Percentiles rank a stretch among this genome's conserved stretches.
Conservation (phyloP, 306 rosid genomes). For the Cajanus cajan region DNA sequence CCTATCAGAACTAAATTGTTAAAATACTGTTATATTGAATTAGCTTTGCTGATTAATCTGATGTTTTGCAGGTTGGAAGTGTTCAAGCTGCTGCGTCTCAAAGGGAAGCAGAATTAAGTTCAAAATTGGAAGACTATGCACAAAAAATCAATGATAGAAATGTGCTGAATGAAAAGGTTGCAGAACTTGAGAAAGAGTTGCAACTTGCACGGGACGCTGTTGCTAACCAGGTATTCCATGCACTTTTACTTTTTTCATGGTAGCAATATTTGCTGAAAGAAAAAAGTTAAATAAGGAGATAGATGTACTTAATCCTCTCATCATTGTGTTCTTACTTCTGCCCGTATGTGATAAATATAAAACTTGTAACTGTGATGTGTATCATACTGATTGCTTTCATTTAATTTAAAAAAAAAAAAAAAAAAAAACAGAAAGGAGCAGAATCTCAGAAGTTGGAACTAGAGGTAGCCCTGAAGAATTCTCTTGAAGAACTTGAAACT, state of each 20-base stretch:
- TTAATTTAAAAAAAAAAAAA: background rate
- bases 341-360: background rate
- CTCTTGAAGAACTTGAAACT: conserved; percentile 69
- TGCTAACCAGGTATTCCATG: conserved; percentile 55
- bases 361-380: background rate
- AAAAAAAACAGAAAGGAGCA: conserved; percentile 58
- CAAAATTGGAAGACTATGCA: conserved; percentile 63
- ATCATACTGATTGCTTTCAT: background rate
- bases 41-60: conserved; percentile 23
- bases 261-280: background rate
- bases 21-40: background rate
- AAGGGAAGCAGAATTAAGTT: conserved; percentile 61
- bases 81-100: conserved; percentile 53
- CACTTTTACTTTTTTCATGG: background rate
- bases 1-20: background rate
- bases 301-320: background rate
- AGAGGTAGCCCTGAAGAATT: conserved; percentile 56
- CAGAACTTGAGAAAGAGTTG: conserved; percentile 68
- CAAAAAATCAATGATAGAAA: conserved; percentile 48
- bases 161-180: conserved; percentile 56
- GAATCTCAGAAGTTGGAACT: conserved; percentile 55
- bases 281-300: background rate
- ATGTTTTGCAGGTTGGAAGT: conserved; percentile 56
- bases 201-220: conserved; percentile 51
- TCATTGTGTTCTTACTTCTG: background rate